Percentiles rank a stretch among this genome's conserved stretches.
These are phyloP conservation scores for Jimgerdemannia flammicorona DNA, from an alignment of 192 early-diverging fungal species.

Conservation along the genomic window DNA sequence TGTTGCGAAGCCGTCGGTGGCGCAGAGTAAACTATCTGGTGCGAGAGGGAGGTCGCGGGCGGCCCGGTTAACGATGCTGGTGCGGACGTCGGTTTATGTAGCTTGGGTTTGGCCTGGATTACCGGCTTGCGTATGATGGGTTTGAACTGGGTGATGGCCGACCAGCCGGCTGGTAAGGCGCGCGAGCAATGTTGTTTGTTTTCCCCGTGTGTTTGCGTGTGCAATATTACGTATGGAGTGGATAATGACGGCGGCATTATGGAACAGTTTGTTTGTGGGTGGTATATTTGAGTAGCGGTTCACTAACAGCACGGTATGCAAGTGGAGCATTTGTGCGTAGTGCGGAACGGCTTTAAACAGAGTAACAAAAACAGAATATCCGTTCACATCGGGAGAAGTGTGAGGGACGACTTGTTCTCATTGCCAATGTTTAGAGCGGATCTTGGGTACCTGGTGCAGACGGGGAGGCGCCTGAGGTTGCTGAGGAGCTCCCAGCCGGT, in stretches of 20 bases:
- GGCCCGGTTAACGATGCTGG: constrained; percentile 26
- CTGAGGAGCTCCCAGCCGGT: neutral
- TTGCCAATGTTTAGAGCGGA: neutral
- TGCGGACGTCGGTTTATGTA: constrained; percentile 23
- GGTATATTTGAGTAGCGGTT: neutral
- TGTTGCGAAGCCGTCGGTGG: constrained; percentile 1
- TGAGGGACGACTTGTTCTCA: neutral
- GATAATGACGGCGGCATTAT: neutral
- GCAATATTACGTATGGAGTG: neutral
- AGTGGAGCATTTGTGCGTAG: neutral
- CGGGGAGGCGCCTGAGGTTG: neutral
- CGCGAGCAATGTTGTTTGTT: neutral
- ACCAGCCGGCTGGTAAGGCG: constrained; percentile 22
- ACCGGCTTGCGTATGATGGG: constrained; percentile 40
- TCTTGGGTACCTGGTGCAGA: neutral
- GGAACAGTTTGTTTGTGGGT: neutral
- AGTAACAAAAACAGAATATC: neutral
- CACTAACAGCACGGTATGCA: neutral
- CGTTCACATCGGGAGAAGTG: neutral
- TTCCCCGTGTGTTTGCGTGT: neutral
- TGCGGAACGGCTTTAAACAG: neutral
- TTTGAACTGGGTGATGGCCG: constrained; percentile 25
- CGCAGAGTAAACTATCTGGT: constrained; percentile 3
- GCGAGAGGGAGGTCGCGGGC: constrained; percentile 16
- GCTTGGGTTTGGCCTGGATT: constrained; percentile 44